These are phyloP conservation scores for Sextonia rubra DNA, from an alignment of 164 flowering plant species.

Conservation along the genomic window DNA sequence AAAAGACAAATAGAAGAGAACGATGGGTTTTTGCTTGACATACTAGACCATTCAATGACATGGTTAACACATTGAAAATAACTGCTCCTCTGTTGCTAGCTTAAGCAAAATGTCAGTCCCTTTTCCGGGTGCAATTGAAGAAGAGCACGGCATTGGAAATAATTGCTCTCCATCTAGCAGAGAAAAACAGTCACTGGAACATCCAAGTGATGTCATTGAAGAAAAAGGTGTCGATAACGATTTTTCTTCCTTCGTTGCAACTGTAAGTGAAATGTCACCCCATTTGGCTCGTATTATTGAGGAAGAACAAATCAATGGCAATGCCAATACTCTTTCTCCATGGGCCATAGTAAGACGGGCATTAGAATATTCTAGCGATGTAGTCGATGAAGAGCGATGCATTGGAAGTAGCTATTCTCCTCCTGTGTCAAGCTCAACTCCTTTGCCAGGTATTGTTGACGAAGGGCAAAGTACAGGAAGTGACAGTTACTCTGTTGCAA, in stretches of 20 bases:
- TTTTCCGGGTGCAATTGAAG: neutral
- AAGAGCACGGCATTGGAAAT: neutral
- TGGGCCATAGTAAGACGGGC: neutral
- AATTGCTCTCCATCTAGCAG: neutral
- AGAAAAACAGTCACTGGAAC: neutral
- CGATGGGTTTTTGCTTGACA: too few species aligned
- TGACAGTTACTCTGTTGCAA: neutral
- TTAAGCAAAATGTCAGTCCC: neutral
- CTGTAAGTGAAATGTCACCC: neutral
- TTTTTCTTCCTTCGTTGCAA: neutral
- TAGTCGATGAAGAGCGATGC: neutral
- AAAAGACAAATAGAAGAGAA: too few species aligned
- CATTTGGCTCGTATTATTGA: neutral
- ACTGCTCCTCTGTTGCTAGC: neutral
- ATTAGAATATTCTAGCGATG: neutral
- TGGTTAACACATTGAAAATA: neutral
- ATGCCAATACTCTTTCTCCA: neutral
- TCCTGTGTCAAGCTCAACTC: neutral
- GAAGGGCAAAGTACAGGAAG: neutral
- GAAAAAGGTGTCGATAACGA: neutral
- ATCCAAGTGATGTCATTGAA: neutral
- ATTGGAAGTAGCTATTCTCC: neutral
- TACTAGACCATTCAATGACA: neutral
- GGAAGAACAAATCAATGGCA: neutral
- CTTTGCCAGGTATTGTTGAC: neutral